phyloP scores from a whole-genome alignment of 1,284 basidiomycete genomes.

The Melampsora larici-populina region DNA sequence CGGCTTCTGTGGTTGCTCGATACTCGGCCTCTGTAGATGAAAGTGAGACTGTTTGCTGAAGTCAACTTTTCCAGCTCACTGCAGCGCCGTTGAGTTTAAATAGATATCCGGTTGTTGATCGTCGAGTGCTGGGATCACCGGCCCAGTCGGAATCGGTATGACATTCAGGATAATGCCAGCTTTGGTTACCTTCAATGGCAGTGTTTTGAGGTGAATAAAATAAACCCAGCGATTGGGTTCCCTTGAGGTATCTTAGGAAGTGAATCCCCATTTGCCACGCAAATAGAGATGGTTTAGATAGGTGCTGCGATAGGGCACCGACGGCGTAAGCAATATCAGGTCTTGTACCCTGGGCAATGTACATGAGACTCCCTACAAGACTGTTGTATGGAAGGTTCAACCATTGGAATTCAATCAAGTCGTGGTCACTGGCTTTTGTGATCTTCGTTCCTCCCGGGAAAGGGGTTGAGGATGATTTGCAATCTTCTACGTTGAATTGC shows the following conservation, averaged over 20 bases:
- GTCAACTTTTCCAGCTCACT: no score
- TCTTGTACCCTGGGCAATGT: no score
- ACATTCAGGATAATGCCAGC: background rate
- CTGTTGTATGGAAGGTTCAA: background rate
- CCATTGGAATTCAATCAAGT: background rate
- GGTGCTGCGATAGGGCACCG: conserved; percentile 11
- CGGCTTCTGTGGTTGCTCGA: conserved; percentile 8
- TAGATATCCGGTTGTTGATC: conserved; percentile 36
- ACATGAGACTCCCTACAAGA: conserved; percentile 12
- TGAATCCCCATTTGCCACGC: conserved; percentile 18
- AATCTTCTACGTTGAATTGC: background rate
- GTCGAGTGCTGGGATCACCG: conserved; percentile 13
- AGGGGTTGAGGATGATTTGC: background rate
- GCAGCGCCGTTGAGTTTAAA: no score
- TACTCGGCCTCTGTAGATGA: no score
- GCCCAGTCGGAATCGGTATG: conserved; percentile 43
- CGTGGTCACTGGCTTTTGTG: background rate
- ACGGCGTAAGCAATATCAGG: conserved; percentile 15
- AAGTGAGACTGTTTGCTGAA: no score
- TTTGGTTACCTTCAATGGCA: background rate
- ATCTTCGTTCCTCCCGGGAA: no score
- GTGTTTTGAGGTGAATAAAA: background rate
- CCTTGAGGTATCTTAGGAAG: conserved; percentile 12
- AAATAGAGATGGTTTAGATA: conserved; percentile 5
- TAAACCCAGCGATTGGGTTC: background rate